Evolutionary conservation across 2,329 filamentous ascomycete genomes (phyloP), one percentile per base, ranked within the genome.

Genomic region (Paramyrothecium sp.): DNA sequence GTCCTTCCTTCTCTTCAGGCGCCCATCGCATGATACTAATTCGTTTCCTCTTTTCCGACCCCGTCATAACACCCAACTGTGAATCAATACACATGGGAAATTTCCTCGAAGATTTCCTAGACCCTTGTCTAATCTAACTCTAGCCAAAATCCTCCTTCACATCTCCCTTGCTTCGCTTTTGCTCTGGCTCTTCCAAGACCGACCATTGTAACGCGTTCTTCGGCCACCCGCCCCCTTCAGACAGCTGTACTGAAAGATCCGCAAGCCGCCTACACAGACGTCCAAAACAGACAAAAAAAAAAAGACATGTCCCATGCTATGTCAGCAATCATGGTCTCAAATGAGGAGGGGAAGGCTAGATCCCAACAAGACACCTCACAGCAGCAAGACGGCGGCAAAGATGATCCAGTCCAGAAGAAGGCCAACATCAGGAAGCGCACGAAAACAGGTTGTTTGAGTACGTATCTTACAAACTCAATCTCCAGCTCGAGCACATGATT

Each of bases 361-460:
- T 16, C 38, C 41, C 72, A 72, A 56, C 63, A 65, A 17, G 64
- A 67, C 44, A 66, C 73, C 33, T 62, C 69, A 4, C 69, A 71
- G 23, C 72, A 69, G 68, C 57, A 71, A 62, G 60, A 69, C 30
- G 73, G 70, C 54, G 72, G 71, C 13, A 72, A 74, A 23, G 77
- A 77, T 12, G 77, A 79, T 51, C 65, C 69, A n/a, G 73, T 72
- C 54, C 68, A 73, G 21, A 83, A 80, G 63, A 84, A 80, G 65
- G 65, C 74, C 3, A 72, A 79, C 19, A 73, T 77, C 21, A 83
- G 85, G 65, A 91, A 88, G 71, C 82, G 93, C 66, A 97, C 93
- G 54, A 97, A 97, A 77, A 97, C 93, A 2, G 93, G 93, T 16
- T 97, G 93, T 71, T 76, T 97, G 59, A 97, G 89, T 92, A 82